phyloP scores from a whole-genome alignment of 371 early-diverging fungal genomes.

The Haplosporangium sp. region DNA sequence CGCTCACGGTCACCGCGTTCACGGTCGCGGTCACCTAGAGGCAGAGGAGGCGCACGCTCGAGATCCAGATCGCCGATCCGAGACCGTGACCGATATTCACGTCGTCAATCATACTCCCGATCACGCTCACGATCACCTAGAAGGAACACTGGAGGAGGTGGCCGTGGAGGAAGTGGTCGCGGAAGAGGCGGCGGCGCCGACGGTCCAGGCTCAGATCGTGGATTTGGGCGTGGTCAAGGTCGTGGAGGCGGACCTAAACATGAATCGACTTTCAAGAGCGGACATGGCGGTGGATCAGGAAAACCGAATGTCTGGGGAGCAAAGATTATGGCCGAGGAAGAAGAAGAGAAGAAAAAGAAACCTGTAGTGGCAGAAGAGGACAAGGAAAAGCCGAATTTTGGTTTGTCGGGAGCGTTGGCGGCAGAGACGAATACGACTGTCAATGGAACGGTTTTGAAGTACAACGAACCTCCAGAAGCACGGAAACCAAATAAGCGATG shows the following conservation, averaged over 20 bases:
- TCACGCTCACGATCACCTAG: constrained; percentile 45
- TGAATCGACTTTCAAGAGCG: constrained; percentile 42
- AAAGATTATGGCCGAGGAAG: constrained; percentile 32
- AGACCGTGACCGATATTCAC: constrained; percentile 10
- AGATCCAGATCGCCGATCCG: constrained; percentile 19
- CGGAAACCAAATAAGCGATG: constrained; percentile 78
- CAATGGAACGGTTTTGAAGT: constrained; percentile 89
- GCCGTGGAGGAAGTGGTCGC: constrained; percentile 21
- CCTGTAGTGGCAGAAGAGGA: constrained; percentile 49
- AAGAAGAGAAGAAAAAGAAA: constrained; percentile 55
- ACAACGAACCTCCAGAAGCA: constrained; percentile 92
- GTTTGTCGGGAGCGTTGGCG: constrained; percentile 84
- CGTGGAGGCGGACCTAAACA: constrained; percentile 48
- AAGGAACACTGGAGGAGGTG: constrained; percentile 8
- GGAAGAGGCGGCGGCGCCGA: constrained; percentile 13
- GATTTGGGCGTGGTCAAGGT: constrained; percentile 17
- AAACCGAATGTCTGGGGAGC: constrained; percentile 53
- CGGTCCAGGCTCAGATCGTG: neutral
- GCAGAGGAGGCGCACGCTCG: constrained; percentile 5
- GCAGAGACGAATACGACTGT: constrained; percentile 84
- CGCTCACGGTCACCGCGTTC: constrained; percentile 32
- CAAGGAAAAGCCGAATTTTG: constrained; percentile 83
- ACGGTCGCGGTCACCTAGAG: constrained; percentile 16
- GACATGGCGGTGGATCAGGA: constrained; percentile 48
- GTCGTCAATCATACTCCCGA: constrained; percentile 23